A percentile compares a stretch with the other conserved stretches of the same genome.
Conservation (phyloP, 805 yeast genomes). For the Suhomyces emberorum region DNA sequence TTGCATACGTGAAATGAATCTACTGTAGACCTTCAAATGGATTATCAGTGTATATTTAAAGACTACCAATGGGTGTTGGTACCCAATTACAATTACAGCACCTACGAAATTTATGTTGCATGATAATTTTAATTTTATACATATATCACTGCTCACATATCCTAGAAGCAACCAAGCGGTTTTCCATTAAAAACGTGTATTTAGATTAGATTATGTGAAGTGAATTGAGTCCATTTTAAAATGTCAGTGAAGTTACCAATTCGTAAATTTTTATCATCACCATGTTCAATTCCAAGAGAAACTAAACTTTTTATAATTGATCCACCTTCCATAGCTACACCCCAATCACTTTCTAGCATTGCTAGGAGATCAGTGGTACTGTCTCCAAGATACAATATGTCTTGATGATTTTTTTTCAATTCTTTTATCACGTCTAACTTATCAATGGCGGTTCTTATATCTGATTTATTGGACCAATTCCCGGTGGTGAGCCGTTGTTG, state of each 20-base stretch:
- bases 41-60: no score
- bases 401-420: slow-evolving; percentile 12
- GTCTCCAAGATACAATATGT: slow-evolving; percentile 55
- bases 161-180: no score
- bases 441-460: slow-evolving; percentile 53
- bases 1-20: slow-evolving; percentile 2
- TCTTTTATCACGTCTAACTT: slow-evolving; percentile 30
- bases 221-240: not conserved
- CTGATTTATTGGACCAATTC: slow-evolving; percentile 14
- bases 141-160: no score
- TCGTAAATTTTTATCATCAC: not conserved
- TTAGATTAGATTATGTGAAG: no score
- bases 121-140: no score
- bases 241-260: not conserved
- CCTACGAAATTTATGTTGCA: no score
- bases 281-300: not conserved
- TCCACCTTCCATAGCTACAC: slow-evolving; percentile 37
- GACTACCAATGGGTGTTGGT: no score
- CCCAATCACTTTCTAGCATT: slow-evolving; percentile 44
- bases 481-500: slow-evolving; percentile 27
- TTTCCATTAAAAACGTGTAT: no score
- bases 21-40: no score
- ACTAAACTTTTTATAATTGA: slow-evolving; percentile 1
- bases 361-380: slow-evolving; percentile 58
- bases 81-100: no score